These are phyloP conservation scores for Candida insectalens DNA, from an alignment of 805 yeast species.

Conservation along the genomic window DNA sequence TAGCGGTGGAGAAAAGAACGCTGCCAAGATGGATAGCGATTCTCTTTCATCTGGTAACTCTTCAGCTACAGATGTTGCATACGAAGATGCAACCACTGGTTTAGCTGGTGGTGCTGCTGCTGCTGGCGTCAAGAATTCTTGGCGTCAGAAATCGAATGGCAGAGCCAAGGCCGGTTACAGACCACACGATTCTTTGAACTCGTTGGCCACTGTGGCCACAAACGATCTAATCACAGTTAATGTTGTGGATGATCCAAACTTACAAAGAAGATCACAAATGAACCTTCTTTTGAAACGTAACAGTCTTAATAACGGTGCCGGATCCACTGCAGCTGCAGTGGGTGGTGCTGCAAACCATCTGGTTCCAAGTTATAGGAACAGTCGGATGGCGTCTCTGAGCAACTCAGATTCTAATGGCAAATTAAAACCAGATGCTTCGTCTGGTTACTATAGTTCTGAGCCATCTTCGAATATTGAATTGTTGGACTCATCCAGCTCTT, in stretches of 20 bases:
- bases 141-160: conserved; percentile 38
- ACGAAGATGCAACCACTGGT: neutral
- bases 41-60: conserved; percentile 12
- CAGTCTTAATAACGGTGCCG: neutral
- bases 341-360: neutral
- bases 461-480: conserved; percentile 4
- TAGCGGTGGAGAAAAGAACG: conserved; percentile 35
- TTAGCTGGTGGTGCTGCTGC: neutral
- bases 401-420: neutral
- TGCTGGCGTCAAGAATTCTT: conserved; percentile 38
- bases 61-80: conserved; percentile 14
- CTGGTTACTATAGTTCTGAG: neutral
- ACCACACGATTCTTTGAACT: conserved; percentile 56
- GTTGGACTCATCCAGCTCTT: neutral
- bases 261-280: conserved; percentile 28
- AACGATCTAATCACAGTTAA: conserved; percentile 74
- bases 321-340: neutral
- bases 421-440: neutral
- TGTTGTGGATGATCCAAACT: conserved; percentile 50
- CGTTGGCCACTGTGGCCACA: conserved; percentile 79
- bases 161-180: conserved; percentile 25
- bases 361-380: conserved; percentile 2
- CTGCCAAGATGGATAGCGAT: conserved; percentile 38
- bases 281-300: conserved; percentile 7
- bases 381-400: conserved; percentile 1